These are phyloP conservation scores for Blastobotrys parvus DNA, from an alignment of 805 yeast genomes.

Conservation along the genomic window DNA sequence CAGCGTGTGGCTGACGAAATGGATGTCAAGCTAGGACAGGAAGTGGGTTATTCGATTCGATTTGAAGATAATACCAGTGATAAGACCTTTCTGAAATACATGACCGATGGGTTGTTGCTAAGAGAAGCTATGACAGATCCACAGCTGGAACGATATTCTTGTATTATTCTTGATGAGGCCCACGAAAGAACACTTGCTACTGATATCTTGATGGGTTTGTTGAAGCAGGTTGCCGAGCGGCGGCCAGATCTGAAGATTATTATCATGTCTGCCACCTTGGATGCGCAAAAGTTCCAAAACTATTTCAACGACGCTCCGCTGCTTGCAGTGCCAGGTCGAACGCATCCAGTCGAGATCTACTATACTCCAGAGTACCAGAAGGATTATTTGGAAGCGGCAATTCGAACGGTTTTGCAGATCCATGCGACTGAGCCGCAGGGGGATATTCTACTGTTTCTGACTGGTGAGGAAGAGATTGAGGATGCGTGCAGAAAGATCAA, in stretches of 20 bases:
- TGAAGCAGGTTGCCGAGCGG: slow-evolving; percentile 71
- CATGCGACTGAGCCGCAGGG: slow-evolving; percentile 96
- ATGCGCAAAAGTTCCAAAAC: slow-evolving; percentile 88
- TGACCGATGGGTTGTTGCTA: slow-evolving; percentile 98
- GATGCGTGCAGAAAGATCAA: slow-evolving; percentile 88
- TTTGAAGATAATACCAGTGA: slow-evolving; percentile 81
- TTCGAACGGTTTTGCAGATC: slow-evolving; percentile 89
- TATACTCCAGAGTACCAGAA: slow-evolving; percentile 96
- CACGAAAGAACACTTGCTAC: slow-evolving; percentile 97
- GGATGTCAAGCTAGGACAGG: slow-evolving; percentile 88
- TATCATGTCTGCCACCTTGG: slow-evolving; percentile 96
- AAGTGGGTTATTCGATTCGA: slow-evolving; percentile 92
- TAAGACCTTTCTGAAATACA: slow-evolving; percentile 80
- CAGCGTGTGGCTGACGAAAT: slow-evolving; percentile 95
- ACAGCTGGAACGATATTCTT: slow-evolving; percentile 66
- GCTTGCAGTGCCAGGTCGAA: slow-evolving; percentile 95
- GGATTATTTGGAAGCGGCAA: slow-evolving; percentile 90
- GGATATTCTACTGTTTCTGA: slow-evolving; percentile 75
- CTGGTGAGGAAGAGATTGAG: slow-evolving; percentile 98
- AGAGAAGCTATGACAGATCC: slow-evolving; percentile 98
- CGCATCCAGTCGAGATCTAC: slow-evolving; percentile 93
- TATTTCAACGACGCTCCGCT: slow-evolving; percentile 90
- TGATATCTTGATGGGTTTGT: slow-evolving; percentile 90
- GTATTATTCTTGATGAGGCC: slow-evolving; percentile 93
- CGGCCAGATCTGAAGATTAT: slow-evolving; percentile 86